phyloP scores from a whole-genome alignment of 768 basidiomycete species.

The Fomitopsis serialis region DNA sequence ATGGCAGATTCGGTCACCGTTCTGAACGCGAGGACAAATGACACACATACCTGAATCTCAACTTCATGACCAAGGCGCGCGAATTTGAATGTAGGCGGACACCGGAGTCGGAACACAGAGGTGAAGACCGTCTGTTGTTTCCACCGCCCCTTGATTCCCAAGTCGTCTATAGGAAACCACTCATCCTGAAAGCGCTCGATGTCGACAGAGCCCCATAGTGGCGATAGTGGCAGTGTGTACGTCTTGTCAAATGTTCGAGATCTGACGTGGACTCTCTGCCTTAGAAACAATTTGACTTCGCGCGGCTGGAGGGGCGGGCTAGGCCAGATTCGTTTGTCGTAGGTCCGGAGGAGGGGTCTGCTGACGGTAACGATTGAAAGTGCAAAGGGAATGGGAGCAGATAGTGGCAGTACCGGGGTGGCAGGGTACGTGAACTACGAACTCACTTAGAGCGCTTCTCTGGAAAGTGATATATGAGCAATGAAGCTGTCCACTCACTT shows the following conservation, averaged over 20 bases:
- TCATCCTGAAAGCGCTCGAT: slow-evolving; percentile 10
- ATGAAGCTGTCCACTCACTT: slow-evolving; percentile 1
- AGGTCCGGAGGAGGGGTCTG: slow-evolving; percentile 12
- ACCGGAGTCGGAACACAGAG: neutral
- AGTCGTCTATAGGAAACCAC: slow-evolving; percentile 2
- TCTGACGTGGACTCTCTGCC: slow-evolving; percentile 8
- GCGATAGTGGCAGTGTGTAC: neutral
- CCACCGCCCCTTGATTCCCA: neutral
- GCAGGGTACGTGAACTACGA: neutral
- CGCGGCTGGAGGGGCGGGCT: slow-evolving; percentile 9
- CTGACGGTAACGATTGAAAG: slow-evolving; percentile 13
- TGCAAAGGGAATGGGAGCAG: slow-evolving; percentile 17
- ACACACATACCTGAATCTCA: neutral
- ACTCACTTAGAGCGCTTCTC: neutral
- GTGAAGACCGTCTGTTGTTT: neutral
- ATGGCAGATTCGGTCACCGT: neutral
- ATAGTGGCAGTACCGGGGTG: slow-evolving; percentile 13
- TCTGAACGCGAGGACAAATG: neutral
- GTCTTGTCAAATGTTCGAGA: neutral
- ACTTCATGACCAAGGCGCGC: neutral
- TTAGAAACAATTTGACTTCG: slow-evolving; percentile 12
- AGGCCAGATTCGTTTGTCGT: slow-evolving; percentile 14
- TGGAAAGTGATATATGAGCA: neutral
- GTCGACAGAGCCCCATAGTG: slow-evolving; percentile 9
- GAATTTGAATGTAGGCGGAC: neutral